Conservation (phyloP, 768 basidiomycete species). For the Russula virescens region DNA sequence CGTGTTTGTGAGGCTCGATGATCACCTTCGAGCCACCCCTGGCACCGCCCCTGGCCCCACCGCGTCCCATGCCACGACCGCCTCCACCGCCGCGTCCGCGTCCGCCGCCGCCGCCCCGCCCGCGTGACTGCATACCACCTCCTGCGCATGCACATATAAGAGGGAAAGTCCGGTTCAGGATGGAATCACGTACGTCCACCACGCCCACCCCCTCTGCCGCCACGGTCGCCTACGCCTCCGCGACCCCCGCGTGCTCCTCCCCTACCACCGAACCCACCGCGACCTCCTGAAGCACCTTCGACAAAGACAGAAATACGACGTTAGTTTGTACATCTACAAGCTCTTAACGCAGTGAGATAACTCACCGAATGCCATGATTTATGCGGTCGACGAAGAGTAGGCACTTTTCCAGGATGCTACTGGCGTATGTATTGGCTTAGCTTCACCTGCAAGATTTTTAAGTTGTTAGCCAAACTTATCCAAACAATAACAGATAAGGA, state of each 20-base stretch:
- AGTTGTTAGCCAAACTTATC: not conserved
- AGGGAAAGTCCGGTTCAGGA: not conserved
- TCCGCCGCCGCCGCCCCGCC: constrained; percentile 28
- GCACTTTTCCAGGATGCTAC: not conserved
- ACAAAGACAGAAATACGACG: constrained; percentile 1
- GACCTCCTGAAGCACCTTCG: constrained; percentile 61
- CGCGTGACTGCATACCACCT: constrained; percentile 30
- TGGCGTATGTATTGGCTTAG: not conserved
- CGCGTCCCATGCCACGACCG: constrained; percentile 48
- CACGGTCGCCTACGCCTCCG: constrained; percentile 35
- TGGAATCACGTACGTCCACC: constrained; percentile 23
- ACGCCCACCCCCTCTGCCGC: constrained; percentile 31
- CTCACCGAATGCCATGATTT: constrained; percentile 33
- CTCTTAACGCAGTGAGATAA: not conserved
- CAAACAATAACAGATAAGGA: not conserved
- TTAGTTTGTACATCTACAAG: not conserved
- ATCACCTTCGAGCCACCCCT: constrained; percentile 83
- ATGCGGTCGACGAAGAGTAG: constrained; percentile 1
- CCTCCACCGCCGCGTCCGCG: constrained; percentile 47
- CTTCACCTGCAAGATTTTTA: too few relatives aligned
- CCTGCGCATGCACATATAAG: constrained; percentile 14
- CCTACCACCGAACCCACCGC: constrained; percentile 46
- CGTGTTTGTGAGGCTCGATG: constrained; percentile 91
- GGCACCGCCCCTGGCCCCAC: constrained; percentile 73
- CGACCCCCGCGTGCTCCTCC: constrained; percentile 28